phyloP scores from a whole-genome alignment of 768 basidiomycete species.

The Gelatoporia subvermispora region DNA sequence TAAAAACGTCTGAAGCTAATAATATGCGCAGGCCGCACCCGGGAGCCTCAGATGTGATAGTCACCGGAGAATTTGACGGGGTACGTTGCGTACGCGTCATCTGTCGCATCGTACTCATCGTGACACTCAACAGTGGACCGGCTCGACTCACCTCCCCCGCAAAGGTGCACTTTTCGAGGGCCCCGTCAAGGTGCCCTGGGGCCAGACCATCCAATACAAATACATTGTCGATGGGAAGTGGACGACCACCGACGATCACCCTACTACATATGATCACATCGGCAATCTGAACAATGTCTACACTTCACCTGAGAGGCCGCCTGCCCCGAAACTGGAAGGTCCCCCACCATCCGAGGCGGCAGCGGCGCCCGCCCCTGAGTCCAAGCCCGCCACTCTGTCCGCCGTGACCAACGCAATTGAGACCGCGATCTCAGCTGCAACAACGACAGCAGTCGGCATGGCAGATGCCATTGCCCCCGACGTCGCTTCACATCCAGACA shows the following conservation, averaged over 20 bases:
- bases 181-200: conserved; percentile 53
- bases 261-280: conserved; percentile 53
- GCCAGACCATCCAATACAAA: conserved; percentile 64
- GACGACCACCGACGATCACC: conserved; percentile 47
- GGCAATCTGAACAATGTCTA: conserved; percentile 74
- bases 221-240: conserved; percentile 75
- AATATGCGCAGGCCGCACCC: conserved; percentile 49
- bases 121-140: conserved; percentile 47
- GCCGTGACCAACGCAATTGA: conserved; percentile 3
- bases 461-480: conserved; percentile 20
- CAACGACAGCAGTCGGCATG: conserved; percentile 18
- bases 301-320: conserved; percentile 44
- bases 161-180: conserved; percentile 45
- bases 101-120: background rate
- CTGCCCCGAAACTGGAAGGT: conserved; percentile 4
- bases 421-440: conserved; percentile 14
- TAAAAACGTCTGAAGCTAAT: background rate
- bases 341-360: background rate
- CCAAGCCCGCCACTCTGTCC: conserved; percentile 4
- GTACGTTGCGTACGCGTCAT: conserved; percentile 30
- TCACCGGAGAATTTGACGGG: conserved; percentile 77
- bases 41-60: conserved; percentile 53
- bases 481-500: conserved; percentile 8
- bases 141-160: conserved; percentile 50
- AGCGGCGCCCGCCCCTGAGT: conserved; percentile 4